phyloP scores from a whole-genome alignment of 208 protist species.

The Trypanosoma theileri region DNA sequence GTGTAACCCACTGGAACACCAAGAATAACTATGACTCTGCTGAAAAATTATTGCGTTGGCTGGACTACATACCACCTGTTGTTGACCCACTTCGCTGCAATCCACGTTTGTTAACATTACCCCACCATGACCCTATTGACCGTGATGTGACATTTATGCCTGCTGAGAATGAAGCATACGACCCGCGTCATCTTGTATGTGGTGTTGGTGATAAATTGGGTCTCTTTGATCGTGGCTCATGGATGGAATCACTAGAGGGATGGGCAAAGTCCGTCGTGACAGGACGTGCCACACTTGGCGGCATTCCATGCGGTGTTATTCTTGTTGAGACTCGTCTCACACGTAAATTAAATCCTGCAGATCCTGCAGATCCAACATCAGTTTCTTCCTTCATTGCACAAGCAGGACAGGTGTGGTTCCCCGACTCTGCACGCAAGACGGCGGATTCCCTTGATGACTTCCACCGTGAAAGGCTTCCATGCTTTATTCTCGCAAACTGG shows the following conservation, averaged over 20 bases:
- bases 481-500: constrained; percentile 99
- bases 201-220: constrained; percentile 48
- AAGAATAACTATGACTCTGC: constrained; percentile 87
- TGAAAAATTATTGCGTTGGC: constrained; percentile 78
- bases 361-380: constrained; percentile 93
- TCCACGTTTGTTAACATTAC: constrained; percentile 42
- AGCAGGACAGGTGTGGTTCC: constrained; percentile 96
- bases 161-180: constrained; percentile 64
- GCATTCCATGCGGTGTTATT: constrained; percentile 97
- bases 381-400: constrained; percentile 69
- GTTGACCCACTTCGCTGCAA: constrained; percentile 42
- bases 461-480: constrained; percentile 96
- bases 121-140: constrained; percentile 59
- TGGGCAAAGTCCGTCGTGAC: constrained; percentile 97
- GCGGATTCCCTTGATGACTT: constrained; percentile 97
- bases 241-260: constrained; percentile 90
- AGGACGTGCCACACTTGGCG: constrained; percentile 96
- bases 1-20: constrained; percentile 91
- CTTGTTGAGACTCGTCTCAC: constrained; percentile 96
- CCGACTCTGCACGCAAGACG: constrained; percentile 97
- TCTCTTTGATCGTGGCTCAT: constrained; percentile 92
- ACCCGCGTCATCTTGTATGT: constrained; percentile 79
- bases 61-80: constrained; percentile 87
- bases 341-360: constrained; percentile 93
- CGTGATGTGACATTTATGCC: constrained; percentile 82